Percentiles rank a stretch among this genome's conserved stretches.
phyloP scores from a whole-genome alignment of 257 asterid genomes.

The Nicotiana benthamiana region DNA sequence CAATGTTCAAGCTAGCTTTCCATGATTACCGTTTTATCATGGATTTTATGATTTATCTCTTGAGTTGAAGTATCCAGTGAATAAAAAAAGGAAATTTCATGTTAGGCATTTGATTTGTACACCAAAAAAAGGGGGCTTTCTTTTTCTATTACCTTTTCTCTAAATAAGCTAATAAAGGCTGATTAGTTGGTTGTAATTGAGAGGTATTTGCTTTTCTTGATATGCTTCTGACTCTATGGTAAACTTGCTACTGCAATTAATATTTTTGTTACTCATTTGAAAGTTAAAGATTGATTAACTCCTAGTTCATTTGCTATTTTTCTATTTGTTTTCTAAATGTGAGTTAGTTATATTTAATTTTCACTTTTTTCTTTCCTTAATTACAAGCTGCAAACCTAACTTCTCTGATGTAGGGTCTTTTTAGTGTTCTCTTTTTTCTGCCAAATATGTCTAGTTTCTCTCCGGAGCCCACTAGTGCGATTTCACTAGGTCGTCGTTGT shows the following conservation, averaged over 20 bases:
- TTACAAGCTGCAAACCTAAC: neutral
- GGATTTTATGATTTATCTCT: neutral
- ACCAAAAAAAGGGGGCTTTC: neutral
- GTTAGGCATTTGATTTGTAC: neutral
- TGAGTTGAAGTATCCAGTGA: neutral
- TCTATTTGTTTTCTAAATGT: neutral
- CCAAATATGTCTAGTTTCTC: neutral
- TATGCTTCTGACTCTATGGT: neutral
- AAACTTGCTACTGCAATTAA: neutral
- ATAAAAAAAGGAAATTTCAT: neutral
- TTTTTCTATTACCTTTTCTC: neutral
- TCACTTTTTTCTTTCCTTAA: neutral
- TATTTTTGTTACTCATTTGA: neutral
- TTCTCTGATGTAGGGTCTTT: neutral
- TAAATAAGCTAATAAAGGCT: neutral
- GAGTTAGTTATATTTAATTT: neutral
- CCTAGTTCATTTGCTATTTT: neutral
- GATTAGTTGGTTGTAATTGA: neutral
- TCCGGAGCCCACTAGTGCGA: too few relatives aligned
- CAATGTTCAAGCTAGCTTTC: neutral
- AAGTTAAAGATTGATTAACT: neutral
- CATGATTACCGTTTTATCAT: neutral
- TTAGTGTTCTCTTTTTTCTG: neutral
- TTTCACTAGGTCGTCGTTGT: too few relatives aligned
- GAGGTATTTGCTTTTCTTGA: neutral